phyloP scores from a whole-genome alignment of 2,329 filamentous ascomycete genomes.

The Ceratocystis diversiconidia region DNA sequence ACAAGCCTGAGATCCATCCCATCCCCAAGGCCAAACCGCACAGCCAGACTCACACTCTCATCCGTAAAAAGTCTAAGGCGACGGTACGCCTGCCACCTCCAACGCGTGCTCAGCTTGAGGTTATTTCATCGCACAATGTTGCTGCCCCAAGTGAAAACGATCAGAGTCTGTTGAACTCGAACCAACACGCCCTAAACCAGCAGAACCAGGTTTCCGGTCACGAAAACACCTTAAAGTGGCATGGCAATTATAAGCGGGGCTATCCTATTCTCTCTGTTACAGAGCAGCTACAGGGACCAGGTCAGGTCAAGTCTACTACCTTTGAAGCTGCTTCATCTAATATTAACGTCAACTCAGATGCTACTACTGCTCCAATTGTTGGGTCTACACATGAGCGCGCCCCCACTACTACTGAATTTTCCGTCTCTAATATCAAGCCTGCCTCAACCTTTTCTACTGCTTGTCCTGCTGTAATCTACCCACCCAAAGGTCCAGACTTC shows the following conservation, averaged over 20 bases:
- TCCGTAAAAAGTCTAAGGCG: neutral
- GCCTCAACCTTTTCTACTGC: neutral
- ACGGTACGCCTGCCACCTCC: neutral
- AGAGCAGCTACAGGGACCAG: no score
- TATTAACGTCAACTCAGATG: neutral
- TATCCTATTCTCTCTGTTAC: no score
- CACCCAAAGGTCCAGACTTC: slow-evolving; percentile 36
- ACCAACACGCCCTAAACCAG: no score
- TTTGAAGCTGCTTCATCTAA: neutral
- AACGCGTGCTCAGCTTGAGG: neutral
- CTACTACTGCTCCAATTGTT: neutral
- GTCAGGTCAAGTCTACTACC: no score
- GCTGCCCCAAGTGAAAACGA: neutral
- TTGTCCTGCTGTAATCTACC: slow-evolving; percentile 18
- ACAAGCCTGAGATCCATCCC: neutral
- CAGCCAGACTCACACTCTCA: neutral
- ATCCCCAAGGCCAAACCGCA: neutral
- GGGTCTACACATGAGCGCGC: neutral
- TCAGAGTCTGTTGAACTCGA: neutral
- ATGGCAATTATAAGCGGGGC: no score
- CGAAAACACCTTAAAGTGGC: no score
- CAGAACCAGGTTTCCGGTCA: no score
- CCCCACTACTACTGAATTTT: no score
- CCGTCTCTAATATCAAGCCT: neutral
- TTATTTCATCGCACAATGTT: neutral